These are phyloP conservation scores for Magnaporthales sp. DNA, from an alignment of 2,329 filamentous ascomycete species.

Conservation along the genomic window DNA sequence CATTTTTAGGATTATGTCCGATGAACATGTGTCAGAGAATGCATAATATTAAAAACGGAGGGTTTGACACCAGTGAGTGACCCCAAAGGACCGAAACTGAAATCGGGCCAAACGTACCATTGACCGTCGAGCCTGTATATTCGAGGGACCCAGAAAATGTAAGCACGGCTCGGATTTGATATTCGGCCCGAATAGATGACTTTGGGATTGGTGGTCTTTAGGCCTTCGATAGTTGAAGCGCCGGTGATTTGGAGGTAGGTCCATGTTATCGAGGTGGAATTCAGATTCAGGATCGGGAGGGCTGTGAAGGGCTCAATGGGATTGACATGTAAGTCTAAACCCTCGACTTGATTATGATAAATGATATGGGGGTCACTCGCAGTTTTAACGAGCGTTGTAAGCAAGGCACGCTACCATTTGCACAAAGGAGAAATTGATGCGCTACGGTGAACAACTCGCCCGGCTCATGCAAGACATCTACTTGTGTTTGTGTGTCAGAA, in stretches of 20 bases:
- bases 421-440: neutral
- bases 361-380: neutral
- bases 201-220: conserved; percentile 10
- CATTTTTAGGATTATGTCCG: too few relatives aligned
- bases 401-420: neutral
- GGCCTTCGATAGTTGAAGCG: conserved; percentile 12
- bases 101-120: conserved; percentile 15
- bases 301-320: neutral
- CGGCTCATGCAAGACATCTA: too few relatives aligned
- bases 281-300: conserved; percentile 7
- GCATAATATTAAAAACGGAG: too few relatives aligned
- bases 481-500: too few relatives aligned
- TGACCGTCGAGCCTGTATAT: conserved; percentile 9
- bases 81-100: too few relatives aligned
- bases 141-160: conserved; percentile 14
- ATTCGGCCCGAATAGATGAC: conserved; percentile 9
- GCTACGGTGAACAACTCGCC: too few relatives aligned
- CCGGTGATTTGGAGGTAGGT: conserved; percentile 10
- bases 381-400: neutral
- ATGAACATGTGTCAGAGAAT: too few relatives aligned
- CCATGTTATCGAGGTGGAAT: conserved; percentile 12
- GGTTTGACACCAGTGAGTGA: too few relatives aligned
- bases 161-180: conserved; percentile 7
- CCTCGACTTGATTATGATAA: neutral
- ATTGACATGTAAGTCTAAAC: too few relatives aligned